phyloP scores from a whole-genome alignment of 345 rosid genomes.

The Populus pruinosa region DNA sequence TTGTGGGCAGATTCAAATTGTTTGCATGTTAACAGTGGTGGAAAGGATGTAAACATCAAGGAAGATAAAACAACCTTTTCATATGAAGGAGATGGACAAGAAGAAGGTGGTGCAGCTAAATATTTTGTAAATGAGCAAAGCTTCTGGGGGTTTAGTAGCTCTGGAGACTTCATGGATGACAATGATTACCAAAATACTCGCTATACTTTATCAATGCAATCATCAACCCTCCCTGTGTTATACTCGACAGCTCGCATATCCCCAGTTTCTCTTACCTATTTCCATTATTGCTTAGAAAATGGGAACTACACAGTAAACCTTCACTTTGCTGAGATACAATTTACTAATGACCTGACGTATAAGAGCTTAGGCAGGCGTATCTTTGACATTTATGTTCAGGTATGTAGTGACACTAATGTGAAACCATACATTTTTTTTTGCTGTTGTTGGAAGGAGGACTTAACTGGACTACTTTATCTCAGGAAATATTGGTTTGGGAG shows the following conservation, averaged over 20 bases:
- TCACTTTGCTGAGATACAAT: conserved; percentile 58
- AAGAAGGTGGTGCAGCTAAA: conserved; percentile 50
- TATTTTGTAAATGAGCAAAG: conserved; percentile 28
- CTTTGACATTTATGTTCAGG: conserved; percentile 65
- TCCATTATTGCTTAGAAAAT: conserved; percentile 59
- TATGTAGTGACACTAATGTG: conserved; percentile 13
- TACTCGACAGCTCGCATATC: conserved; percentile 48
- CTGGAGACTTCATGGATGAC: conserved; percentile 72
- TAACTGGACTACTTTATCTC: neutral
- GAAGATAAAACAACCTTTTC: conserved; percentile 31
- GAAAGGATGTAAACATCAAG: conserved; percentile 32
- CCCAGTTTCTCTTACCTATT: conserved; percentile 65
- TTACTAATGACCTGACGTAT: conserved; percentile 42
- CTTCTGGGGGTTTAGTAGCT: conserved; percentile 70
- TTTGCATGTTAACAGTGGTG: conserved; percentile 63
- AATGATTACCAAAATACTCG: conserved; percentile 36
- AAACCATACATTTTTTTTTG: neutral
- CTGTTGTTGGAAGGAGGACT: neutral
- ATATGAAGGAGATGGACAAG: conserved; percentile 53
- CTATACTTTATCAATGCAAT: conserved; percentile 20
- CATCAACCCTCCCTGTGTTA: conserved; percentile 41
- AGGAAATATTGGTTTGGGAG: conserved; percentile 20
- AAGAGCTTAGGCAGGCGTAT: conserved; percentile 56
- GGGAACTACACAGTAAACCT: conserved; percentile 49
- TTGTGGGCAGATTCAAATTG: conserved; percentile 43